These are phyloP conservation scores for Monosporozyma servazzii DNA, from an alignment of 805 yeast genomes.

Conservation along the genomic window DNA sequence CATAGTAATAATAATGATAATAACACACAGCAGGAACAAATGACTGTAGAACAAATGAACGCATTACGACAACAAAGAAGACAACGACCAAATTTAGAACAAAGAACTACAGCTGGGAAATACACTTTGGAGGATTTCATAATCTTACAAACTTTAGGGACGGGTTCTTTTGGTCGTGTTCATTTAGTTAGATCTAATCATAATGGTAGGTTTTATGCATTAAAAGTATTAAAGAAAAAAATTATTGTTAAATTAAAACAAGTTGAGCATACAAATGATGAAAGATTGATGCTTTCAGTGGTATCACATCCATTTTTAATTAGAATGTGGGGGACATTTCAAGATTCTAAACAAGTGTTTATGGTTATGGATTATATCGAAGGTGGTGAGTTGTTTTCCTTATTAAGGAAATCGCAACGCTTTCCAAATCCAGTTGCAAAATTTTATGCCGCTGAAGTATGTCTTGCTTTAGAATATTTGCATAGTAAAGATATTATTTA, in stretches of 20 bases:
- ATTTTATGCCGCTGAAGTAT: slow-evolving; percentile 89
- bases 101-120: slow-evolving; percentile 46
- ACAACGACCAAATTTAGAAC: slow-evolving; percentile 5
- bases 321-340: slow-evolving; percentile 96
- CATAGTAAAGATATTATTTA: slow-evolving; percentile 81
- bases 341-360: slow-evolving; percentile 73
- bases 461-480: slow-evolving; percentile 75
- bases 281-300: slow-evolving; percentile 75
- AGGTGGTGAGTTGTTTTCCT: slow-evolving; percentile 87
- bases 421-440: slow-evolving; percentile 95
- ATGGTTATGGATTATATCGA: slow-evolving; percentile 97
- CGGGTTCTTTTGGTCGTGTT: slow-evolving; percentile 93
- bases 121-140: slow-evolving; percentile 74
- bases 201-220: slow-evolving; percentile 85
- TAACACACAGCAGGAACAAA: background rate
- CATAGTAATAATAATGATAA: background rate
- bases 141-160: slow-evolving; percentile 80
- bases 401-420: slow-evolving; percentile 78
- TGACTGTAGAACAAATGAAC: background rate
- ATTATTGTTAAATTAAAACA: slow-evolving; percentile 90
- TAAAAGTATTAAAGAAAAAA: slow-evolving; percentile 78
- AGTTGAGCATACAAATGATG: slow-evolving; percentile 93
- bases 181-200: slow-evolving; percentile 83
- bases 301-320: slow-evolving; percentile 88
- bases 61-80: slow-evolving; percentile 2